A percentile compares a stretch with the other conserved stretches of the same genome.
Evolutionary conservation across 257 asterid species (phyloP).

Genomic region (Salvia miltiorrhiza): DNA sequence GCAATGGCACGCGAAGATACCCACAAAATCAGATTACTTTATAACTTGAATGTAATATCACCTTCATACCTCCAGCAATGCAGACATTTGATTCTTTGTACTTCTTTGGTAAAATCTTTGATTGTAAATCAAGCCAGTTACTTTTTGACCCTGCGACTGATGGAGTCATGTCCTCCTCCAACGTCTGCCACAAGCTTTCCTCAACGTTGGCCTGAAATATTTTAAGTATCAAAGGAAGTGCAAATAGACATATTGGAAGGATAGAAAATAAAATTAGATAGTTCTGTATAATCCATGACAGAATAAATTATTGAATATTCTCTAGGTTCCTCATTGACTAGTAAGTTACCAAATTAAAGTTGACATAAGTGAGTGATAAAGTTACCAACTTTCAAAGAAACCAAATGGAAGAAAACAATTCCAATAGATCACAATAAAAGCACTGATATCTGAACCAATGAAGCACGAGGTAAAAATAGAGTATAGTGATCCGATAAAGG

Average conservation of each 20-base stretch:
- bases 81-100: conserved; percentile 79
- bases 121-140: conserved; percentile 86
- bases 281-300: conserved; percentile 2
- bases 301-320: background rate
- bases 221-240: conserved; percentile 13
- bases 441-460: conserved; percentile 9
- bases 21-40: background rate
- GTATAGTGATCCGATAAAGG: conserved; percentile 1
- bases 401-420: conserved; percentile 6
- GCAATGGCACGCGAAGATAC: conserved; percentile 6
- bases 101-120: conserved; percentile 61
- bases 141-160: conserved; percentile 55
- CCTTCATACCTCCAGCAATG: conserved; percentile 94
- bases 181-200: conserved; percentile 75
- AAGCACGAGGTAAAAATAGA: conserved; percentile 5
- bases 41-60: conserved; percentile 33
- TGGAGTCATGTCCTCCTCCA: conserved; percentile 89
- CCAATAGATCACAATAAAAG: background rate
- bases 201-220: conserved; percentile 56
- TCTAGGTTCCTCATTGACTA: conserved; percentile 6
- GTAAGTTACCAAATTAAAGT: background rate
- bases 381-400: background rate
- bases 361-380: conserved; percentile 2
- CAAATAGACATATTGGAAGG: background rate
- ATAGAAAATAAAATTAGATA: background rate